phyloP scores from a whole-genome alignment of 2,329 filamentous ascomycete species.

The Bipolaris oryzae region DNA sequence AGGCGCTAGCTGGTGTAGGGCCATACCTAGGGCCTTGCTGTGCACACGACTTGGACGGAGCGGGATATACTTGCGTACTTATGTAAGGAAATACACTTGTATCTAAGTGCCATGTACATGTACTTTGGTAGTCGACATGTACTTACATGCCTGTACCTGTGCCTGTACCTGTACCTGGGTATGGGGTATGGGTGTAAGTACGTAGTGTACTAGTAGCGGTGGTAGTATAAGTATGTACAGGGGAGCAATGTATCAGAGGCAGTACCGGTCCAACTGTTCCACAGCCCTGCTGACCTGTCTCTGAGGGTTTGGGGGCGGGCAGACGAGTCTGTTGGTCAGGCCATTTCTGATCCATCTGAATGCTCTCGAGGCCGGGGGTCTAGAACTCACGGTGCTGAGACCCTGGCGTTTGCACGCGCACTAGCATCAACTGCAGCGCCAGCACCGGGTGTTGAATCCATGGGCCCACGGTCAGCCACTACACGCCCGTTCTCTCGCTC shows the following conservation, averaged over 20 bases:
- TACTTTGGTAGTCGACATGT: too few relatives aligned
- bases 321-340: too few relatives aligned
- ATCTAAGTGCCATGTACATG: too few relatives aligned
- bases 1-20: conserved; percentile 5
- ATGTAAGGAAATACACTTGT: too few relatives aligned
- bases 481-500: background rate
- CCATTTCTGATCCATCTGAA: background rate
- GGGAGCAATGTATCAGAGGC: too few relatives aligned
- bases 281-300: background rate
- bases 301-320: background rate
- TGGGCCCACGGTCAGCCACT: conserved; percentile 9
- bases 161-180: too few relatives aligned
- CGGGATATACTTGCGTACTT: background rate
- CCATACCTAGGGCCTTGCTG: background rate
- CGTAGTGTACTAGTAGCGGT: background rate
- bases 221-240: background rate
- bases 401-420: conserved; percentile 7
- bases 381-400: conserved; percentile 9
- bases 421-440: conserved; percentile 15
- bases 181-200: background rate
- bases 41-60: too few relatives aligned
- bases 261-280: background rate
- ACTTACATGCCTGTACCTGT: too few relatives aligned
- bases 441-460: conserved; percentile 13
- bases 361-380: conserved; percentile 6